Evolutionary conservation across 2,329 filamentous ascomycete species (phyloP), one percentile per base, ranked within the genome.

Genomic region (Calonectria leucothoes): DNA sequence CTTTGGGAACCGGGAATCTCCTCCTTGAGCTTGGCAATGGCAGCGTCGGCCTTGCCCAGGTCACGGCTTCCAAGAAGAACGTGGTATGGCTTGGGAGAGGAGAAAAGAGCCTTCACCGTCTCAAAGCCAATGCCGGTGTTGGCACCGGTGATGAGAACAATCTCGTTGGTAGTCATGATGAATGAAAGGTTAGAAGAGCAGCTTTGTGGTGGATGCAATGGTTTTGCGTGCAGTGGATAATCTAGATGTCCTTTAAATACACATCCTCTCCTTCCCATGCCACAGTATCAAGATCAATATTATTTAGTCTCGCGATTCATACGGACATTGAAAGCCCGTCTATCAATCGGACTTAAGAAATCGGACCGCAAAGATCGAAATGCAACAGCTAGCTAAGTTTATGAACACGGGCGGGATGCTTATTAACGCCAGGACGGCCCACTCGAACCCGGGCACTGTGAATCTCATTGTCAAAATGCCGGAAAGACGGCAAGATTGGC

Each of bases 61-160:
- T 84, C 86, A 2, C 91, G 88, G 48, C 86, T 87, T 37, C 91
- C 91, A 5, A 93, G 78, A 29, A 92, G 79, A 70, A 93, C 86
- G 11, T 87, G 84, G 80, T 92, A 93, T 2, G 86, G 83, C 0
- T 80, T 35, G 0, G 91, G 90, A 1, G 35, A 42, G 14, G 82
- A 75, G 55, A 86, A 83, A 0, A 93, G 83, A 1, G 89, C 87
- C 74, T 89, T 91, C 64, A 92, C 87, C 10, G 85, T 87, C 75
- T 93, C 88, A 45, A 87, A 88, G 3, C 92, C 92, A 25, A 93
- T 87, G 20, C 91, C 91, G 0, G 88, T 91, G 76, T 92, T 93
- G 73, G 86, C 91, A 42, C 91, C 91, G 2, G 91, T 93, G 74
- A 93, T 87, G 52, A 93, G 81, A n/a, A 92, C 80, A 72, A 90